A percentile compares a stretch with the other conserved stretches of the same genome.
Evolutionary conservation across 164 flowering plant species (phyloP).

Genomic region (Kingdonia uniflora): DNA sequence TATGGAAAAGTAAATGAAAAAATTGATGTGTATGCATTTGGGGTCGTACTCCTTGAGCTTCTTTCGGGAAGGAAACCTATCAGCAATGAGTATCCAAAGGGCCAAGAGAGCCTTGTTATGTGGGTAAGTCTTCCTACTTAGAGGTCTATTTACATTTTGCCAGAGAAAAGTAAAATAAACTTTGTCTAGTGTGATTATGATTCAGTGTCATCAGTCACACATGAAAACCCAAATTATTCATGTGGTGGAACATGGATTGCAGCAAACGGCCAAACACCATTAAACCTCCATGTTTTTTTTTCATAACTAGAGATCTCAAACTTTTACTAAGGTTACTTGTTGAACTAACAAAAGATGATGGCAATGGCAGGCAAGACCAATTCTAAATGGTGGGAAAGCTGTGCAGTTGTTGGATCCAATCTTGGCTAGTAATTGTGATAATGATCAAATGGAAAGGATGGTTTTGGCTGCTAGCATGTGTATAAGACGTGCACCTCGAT

Average conservation of each 20-base stretch:
- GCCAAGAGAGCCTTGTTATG: constrained; percentile 88
- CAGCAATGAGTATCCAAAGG: constrained; percentile 58
- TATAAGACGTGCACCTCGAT: constrained; percentile 52
- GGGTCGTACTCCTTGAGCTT: constrained; percentile 97
- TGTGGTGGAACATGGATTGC: too few relatives aligned
- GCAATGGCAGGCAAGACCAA: constrained; percentile 61
- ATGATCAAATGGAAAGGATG: constrained; percentile 69
- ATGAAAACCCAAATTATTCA: too few relatives aligned
- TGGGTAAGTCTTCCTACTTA: constrained; percentile 57
- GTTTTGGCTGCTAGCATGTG: constrained; percentile 77
- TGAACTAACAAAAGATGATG: constrained; percentile 4
- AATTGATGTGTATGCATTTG: constrained; percentile 88
- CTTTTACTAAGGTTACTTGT: constrained; percentile 3
- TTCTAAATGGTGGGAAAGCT: constrained; percentile 46
- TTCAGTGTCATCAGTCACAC: too few relatives aligned
- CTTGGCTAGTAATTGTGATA: constrained; percentile 39
- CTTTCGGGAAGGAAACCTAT: constrained; percentile 93
- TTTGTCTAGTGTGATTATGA: too few relatives aligned
- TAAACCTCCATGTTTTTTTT: too few relatives aligned
- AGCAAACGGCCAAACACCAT: too few relatives aligned
- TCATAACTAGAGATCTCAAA: neutral
- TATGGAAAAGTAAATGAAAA: constrained; percentile 81
- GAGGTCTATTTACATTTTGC: too few relatives aligned
- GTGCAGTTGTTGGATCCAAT: constrained; percentile 51
- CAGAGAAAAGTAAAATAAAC: too few relatives aligned